Percentiles rank a stretch among this genome's conserved stretches.
phyloP scores from a whole-genome alignment of 768 basidiomycete species.

The Russula vinacea region DNA sequence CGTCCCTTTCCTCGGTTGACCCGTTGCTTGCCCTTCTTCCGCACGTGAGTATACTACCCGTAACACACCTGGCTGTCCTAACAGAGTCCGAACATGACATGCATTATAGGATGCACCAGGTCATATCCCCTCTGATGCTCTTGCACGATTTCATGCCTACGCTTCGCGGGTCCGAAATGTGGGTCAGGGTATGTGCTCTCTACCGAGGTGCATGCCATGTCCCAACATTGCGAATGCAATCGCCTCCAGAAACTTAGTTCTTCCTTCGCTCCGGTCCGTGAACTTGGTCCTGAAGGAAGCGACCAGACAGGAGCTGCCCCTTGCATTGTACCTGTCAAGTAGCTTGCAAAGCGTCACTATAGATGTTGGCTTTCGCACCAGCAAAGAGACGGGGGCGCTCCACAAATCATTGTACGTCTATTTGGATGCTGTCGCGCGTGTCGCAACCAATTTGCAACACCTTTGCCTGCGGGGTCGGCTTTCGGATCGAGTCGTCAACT shows the following conservation, averaged over 20 bases:
- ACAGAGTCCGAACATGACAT: background rate
- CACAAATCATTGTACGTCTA: conserved; percentile 21
- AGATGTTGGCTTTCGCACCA: conserved; percentile 26
- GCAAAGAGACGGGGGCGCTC: conserved; percentile 2
- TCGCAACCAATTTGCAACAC: conserved; percentile 21
- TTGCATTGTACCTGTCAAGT: conserved; percentile 26
- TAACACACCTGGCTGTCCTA: background rate
- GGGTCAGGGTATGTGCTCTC: conserved; percentile 19
- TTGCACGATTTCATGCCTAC: conserved; percentile 24
- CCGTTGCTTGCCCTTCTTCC: conserved; percentile 29
- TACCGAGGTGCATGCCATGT: conserved; percentile 2
- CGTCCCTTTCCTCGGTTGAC: conserved; percentile 26
- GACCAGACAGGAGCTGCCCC: conserved; percentile 17
- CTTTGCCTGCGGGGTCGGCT: conserved; percentile 28
- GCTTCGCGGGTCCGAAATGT: conserved; percentile 28
- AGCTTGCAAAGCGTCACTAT: conserved; percentile 17
- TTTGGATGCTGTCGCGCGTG: conserved; percentile 25
- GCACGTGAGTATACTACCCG: conserved; percentile 10
- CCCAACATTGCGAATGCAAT: conserved; percentile 2
- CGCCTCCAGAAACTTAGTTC: conserved; percentile 3
- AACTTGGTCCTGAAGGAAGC: conserved; percentile 22
- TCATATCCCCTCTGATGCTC: conserved; percentile 5
- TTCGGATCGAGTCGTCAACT: conserved; percentile 21
- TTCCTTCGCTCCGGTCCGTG: conserved; percentile 27
- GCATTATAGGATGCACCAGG: conserved; percentile 9